Base-by-base conservation (phyloP, 2,329 filamentous ascomycete species). In the Phyllosticta citriasiana region DNA sequence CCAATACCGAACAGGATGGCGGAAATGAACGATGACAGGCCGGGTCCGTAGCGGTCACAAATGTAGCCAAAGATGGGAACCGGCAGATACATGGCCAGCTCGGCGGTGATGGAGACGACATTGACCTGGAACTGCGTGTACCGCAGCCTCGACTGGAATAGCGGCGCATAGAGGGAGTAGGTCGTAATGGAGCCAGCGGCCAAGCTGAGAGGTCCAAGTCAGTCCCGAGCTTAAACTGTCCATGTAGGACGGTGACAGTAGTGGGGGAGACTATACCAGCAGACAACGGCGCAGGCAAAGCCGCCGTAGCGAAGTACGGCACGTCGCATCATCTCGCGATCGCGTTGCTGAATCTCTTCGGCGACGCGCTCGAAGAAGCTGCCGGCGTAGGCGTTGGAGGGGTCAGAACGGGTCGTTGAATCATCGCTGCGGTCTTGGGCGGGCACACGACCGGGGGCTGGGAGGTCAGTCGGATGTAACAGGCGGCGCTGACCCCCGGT, bases 91-190 rank as follows among this genome's bases (percentile, higher is more conserved):
- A 96, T 86, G 47, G 89, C 87, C 50, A 97, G 78, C 71, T 92
- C 93, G 60, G 91, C 91, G 16, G 88, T 87, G 67, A 95, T 95
- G 64, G 90, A 88, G 54, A 97, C 86, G 30, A 87, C 85, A 74
- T 97, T 97, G 74, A 99, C 91, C 73, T 94, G 89, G 64, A 94
- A 83, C 76, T 99, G 94, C 2, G 86, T 88, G 76, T 97, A 99
- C 70, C 86, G 88, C 57, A 99, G 81, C 53, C 87, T 86, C 60
- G 88, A 87, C 73, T 96, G 90, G 77, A 99, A 91, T 55, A 95
- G 81, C 66, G 90, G 92, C 8, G 89, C 94, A 73, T 97, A 99
- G 33, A 99, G 84, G 40, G 91, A 96, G 78, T 94, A 99, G 56
- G 91, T 89, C 57, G 91, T 91, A 69, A 97, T 90, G 69, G 90